A percentile compares a stretch with the other conserved stretches of the same genome.
Evolutionary conservation across 1,284 basidiomycete species (phyloP).

Genomic region (Xerocomus minutiporus): DNA sequence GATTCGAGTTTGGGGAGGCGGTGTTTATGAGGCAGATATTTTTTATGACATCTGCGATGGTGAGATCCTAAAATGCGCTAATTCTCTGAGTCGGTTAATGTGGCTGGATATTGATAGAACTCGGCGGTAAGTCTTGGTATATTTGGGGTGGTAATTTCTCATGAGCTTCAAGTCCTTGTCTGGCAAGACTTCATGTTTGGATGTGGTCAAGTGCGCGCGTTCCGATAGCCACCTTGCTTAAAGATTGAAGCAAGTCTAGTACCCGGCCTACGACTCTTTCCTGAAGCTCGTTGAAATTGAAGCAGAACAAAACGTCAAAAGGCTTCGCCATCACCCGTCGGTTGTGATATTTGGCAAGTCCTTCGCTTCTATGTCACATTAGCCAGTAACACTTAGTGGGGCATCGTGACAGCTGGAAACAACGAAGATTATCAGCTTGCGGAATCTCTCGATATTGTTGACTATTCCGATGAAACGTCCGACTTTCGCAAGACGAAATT

Average conservation of each 20-base stretch:
- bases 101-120: conserved; percentile 39
- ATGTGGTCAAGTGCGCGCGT: conserved; percentile 59
- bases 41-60: conserved; percentile 83
- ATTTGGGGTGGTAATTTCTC: not conserved
- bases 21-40: conserved; percentile 71
- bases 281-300: conserved; percentile 62
- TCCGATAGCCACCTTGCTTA: conserved; percentile 6
- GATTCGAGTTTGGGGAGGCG: conserved; percentile 82
- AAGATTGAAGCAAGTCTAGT: conserved; percentile 35
- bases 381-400: conserved; percentile 2
- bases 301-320: conserved; percentile 68
- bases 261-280: conserved; percentile 75
- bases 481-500: conserved; percentile 82
- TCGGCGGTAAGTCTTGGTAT: conserved; percentile 53
- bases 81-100: conserved; percentile 2
- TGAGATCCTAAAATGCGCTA: conserved; percentile 26
- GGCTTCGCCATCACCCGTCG: conserved; percentile 73
- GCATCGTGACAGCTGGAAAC: conserved; percentile 64
- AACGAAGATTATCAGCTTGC: conserved; percentile 88
- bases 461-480: conserved; percentile 76
- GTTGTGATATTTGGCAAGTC: conserved; percentile 74
- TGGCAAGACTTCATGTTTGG: conserved; percentile 91
- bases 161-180: conserved; percentile 53
- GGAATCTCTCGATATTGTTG: conserved; percentile 70
- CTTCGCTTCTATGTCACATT: not conserved